phyloP scores from a whole-genome alignment of 176 grass and related monocot species.

The Eragrostis nindensis region DNA sequence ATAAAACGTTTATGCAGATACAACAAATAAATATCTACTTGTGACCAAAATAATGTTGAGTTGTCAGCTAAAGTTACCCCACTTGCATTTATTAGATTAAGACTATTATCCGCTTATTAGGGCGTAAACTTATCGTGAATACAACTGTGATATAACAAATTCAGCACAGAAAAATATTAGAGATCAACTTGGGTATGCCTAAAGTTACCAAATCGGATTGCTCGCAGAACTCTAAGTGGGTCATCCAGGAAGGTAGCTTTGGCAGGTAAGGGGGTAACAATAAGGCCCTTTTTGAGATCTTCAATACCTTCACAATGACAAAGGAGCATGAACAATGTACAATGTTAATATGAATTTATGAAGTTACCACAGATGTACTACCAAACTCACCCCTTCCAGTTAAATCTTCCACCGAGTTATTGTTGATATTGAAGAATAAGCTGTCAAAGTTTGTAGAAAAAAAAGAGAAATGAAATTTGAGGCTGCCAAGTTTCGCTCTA shows the following conservation, averaged over 20 bases:
- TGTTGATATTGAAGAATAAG: constrained; percentile 97
- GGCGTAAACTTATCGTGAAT: constrained; percentile 19
- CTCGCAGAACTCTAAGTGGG: constrained; percentile 96
- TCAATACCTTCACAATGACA: constrained; percentile 67
- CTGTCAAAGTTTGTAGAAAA: constrained; percentile 38
- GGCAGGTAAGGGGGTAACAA: constrained; percentile 89
- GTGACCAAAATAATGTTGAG: constrained; percentile 9
- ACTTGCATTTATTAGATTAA: constrained; percentile 26
- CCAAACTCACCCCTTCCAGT: constrained; percentile 74
- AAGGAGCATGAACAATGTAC: constrained; percentile 14
- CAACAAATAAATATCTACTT: constrained; percentile 25
- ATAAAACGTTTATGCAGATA: constrained; percentile 19
- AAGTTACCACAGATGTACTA: constrained; percentile 25
- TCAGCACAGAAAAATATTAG: constrained; percentile 15
- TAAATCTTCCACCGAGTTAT: constrained; percentile 81
- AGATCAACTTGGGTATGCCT: constrained; percentile 22
- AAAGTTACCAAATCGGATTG: constrained; percentile 88
- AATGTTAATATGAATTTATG: constrained; percentile 7
- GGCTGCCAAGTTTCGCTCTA: background rate
- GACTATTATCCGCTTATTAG: constrained; percentile 1
- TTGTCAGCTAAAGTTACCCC: background rate
- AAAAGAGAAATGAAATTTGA: background rate
- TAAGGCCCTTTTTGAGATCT: constrained; percentile 71
- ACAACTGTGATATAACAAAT: constrained; percentile 1
- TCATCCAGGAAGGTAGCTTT: constrained; percentile 96